Conservation (phyloP, 2,329 filamentous ascomycete genomes). For the Hymenoscyphus fraxineus region DNA sequence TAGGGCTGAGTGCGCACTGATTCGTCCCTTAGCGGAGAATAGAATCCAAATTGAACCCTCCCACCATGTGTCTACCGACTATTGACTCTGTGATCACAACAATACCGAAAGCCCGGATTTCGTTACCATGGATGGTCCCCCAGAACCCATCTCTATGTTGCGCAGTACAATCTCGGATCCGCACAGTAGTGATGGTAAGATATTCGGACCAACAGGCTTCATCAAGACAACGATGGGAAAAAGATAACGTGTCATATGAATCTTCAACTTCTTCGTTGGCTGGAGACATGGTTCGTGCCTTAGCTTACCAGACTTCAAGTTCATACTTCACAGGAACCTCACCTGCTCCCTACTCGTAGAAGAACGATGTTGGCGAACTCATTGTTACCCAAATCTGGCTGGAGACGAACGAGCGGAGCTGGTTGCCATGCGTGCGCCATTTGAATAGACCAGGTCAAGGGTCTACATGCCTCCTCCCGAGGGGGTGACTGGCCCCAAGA, state of each 20-base stretch:
- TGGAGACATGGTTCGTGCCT: neutral
- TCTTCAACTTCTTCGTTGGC: neutral
- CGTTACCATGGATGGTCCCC: neutral
- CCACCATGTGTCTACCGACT: neutral
- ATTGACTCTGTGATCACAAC: neutral
- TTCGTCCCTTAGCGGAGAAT: neutral
- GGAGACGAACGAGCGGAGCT: neutral
- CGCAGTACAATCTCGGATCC: neutral
- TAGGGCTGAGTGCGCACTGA: neutral
- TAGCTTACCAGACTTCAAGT: neutral
- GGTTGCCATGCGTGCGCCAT: neutral
- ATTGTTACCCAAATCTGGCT: neutral
- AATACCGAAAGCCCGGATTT: conserved; percentile 1
- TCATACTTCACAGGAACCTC: neutral
- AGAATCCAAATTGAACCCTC: neutral
- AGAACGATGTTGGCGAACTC: neutral
- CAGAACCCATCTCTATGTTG: neutral
- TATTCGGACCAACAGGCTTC: neutral
- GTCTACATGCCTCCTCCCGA: neutral
- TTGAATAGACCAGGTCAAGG: neutral
- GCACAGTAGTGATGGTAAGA: neutral
- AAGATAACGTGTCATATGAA: neutral
- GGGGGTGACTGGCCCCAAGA: neutral
- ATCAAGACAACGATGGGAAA: neutral
- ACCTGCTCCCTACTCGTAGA: neutral